Evolutionary conservation across 441 rosid genomes (phyloP), one percentile per base, ranked within the genome.

Genomic region (Omphalea diandra): DNA sequence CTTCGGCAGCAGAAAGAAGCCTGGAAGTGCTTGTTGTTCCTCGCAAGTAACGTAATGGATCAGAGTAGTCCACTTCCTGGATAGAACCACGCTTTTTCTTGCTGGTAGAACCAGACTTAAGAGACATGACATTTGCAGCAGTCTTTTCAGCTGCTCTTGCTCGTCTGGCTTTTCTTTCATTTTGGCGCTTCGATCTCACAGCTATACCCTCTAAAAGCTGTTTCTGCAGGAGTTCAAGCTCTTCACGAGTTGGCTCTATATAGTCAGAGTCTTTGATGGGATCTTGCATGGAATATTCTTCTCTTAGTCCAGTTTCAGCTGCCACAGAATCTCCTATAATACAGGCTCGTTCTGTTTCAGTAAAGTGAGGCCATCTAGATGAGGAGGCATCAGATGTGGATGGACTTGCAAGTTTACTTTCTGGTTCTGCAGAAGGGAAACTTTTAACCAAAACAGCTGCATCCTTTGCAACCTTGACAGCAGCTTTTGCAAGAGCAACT

Each of bases 401-500:
- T 59, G 87, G 59, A 52, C 32, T n/a, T 63, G 69, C 40, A 54
- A 71, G 31, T 73, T 75, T 73, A 66, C 43, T 69, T 77, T 82
- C 83, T 55, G 70, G 68, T 59, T 74, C 76, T 38, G 64, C 22
- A 29, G 84, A 74, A 65, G 70, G 71, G 66, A 64, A 26, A 55
- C 74, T 80, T 67, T 83, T 78, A 69, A 68, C 78, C 80, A 88
- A 70, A 64, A 78, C 69, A 15, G 83, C 88, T 10, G 91, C 97
- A 77, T 91, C 97, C 82, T 87, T 90, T 0, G 97, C 96, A 80
- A 88, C 80, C 81, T 86, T 86, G 79, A 87, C 84, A 64, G 99
- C 97, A 38, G 96, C 93, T 77, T 88, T 86, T 64, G 97, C 97
- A 79, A 94, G 97, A 74, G 94, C 83, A 59, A 92, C 82, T n/a